Evolutionary conservation across 352 stramenopile species (phyloP).

Genomic region (Phytopythium helicoides): DNA sequence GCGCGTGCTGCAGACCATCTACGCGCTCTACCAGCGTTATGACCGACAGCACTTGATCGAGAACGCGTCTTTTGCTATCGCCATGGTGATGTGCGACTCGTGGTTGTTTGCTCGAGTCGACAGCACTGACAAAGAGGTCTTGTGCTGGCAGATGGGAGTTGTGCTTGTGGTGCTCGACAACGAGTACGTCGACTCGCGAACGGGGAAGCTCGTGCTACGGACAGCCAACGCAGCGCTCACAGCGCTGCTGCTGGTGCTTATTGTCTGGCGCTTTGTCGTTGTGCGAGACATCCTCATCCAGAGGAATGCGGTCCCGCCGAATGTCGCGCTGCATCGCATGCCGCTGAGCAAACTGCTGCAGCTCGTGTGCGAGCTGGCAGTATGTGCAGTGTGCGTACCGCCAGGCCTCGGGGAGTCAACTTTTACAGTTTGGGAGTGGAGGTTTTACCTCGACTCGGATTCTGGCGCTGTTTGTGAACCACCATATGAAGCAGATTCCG

Average conservation of each 20-base stretch:
- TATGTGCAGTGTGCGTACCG: constrained; percentile 54
- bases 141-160: constrained; percentile 58
- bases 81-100: constrained; percentile 25
- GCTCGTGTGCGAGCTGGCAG: constrained; percentile 41
- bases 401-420: constrained; percentile 32
- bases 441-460: constrained; percentile 42
- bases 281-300: constrained; percentile 60
- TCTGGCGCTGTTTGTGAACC: constrained; percentile 17
- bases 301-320: constrained; percentile 52
- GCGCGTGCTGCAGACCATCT: constrained; percentile 52
- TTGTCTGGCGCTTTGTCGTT: constrained; percentile 55
- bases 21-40: constrained; percentile 57
- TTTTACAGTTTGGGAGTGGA: constrained; percentile 70
- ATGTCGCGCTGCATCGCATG: constrained; percentile 53
- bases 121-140: too few relatives aligned
- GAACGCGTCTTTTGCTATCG: constrained; percentile 50
- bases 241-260: constrained; percentile 38
- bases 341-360: constrained; percentile 31
- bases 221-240: constrained; percentile 42
- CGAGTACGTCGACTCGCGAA: constrained; percentile 33
- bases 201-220: constrained; percentile 39
- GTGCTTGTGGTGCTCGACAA: constrained; percentile 72
- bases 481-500: constrained; percentile 26
- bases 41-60: constrained; percentile 59
- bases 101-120: neutral